A percentile compares a stretch with the other conserved stretches of the same genome.
Conservation (phyloP, 352 stramenopile genomes). For the Phytophthora quininea region DNA sequence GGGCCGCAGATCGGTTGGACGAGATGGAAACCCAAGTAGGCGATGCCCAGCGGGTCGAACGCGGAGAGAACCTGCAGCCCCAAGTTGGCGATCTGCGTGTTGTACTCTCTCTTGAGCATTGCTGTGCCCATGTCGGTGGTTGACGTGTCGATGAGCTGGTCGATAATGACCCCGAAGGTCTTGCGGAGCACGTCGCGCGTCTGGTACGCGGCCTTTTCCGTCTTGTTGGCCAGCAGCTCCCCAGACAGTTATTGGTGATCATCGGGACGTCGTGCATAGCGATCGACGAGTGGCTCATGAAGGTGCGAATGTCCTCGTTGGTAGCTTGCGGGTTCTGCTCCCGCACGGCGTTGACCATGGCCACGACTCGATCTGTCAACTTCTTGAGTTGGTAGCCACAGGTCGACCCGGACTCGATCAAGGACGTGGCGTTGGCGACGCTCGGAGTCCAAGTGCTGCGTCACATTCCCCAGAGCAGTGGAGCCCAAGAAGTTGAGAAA, state of each 20-base stretch:
- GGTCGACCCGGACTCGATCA: slow-evolving; percentile 43
- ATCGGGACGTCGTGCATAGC: slow-evolving; percentile 56
- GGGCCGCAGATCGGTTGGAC: slow-evolving; percentile 67
- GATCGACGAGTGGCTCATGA: slow-evolving; percentile 46
- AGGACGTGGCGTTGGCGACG: slow-evolving; percentile 31
- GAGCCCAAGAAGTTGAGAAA: slow-evolving; percentile 46
- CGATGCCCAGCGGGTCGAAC: slow-evolving; percentile 59
- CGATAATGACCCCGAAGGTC: slow-evolving; percentile 59
- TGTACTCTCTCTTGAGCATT: slow-evolving; percentile 42
- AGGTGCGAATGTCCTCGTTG: slow-evolving; percentile 47
- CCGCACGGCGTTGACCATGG: slow-evolving; percentile 48
- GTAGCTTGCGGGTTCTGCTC: slow-evolving; percentile 21
- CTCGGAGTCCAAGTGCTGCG: slow-evolving; percentile 28
- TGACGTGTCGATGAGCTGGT: slow-evolving; percentile 53
- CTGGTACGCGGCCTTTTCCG: slow-evolving; percentile 40
- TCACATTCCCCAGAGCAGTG: slow-evolving; percentile 23
- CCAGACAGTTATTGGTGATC: slow-evolving; percentile 52
- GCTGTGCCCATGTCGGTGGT: slow-evolving; percentile 46
- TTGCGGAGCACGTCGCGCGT: slow-evolving; percentile 59
- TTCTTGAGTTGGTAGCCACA: slow-evolving; percentile 55
- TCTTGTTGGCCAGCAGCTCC: slow-evolving; percentile 37
- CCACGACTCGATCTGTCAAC: slow-evolving; percentile 50
- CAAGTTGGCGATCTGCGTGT: slow-evolving; percentile 43
- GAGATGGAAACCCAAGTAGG: slow-evolving; percentile 50
- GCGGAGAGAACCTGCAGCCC: slow-evolving; percentile 27